Evolutionary conservation across 768 basidiomycete genomes (phyloP), one percentile per base, ranked within the genome.

Genomic region (Termitomyces sp.): DNA sequence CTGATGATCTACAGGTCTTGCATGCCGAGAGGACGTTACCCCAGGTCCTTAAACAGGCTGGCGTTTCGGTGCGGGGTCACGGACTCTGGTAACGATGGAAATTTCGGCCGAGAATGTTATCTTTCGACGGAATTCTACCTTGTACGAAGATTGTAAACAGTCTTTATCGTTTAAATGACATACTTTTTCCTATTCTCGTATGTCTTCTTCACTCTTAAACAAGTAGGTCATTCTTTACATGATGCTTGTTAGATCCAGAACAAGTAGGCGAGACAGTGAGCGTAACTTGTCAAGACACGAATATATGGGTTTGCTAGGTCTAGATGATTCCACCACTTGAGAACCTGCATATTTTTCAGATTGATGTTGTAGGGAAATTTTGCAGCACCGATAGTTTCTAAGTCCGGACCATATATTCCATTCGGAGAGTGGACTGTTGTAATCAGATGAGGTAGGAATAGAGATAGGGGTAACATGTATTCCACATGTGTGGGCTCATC

Each of bases 1-100:
- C 79, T 1, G 88, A 90, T 61, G 76, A 84, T 22, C 70, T 91
- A 11, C 70, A 72, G 1, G 68, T 67, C 13, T 67, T 88, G 50
- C 85, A 91, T 61, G 66, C 71, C n/a, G 72, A 73, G 10, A 76
- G 74, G 33, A 63, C 64, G 3, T 72, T 90, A 26, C 71, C 70
- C 18, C 65, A 62, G 2, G 33, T 81, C n/a, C 66, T 90, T 0
- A 76, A 81, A 59, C 66, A 74, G 7, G 81, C 73, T 30, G 82
- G 85, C 1, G 65, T 81, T 7, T 66, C 59, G 22, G 70, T 79
- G 36, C 63, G 66, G 44, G 65, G 59, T n/a, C 59, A 63, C 22
- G 61, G 54, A 33, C 24, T 51, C 59, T 59, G 62, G 51, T 62
- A 56, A 50, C 61, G 54, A 50, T 62, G 11, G 43, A 20, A 49